phyloP scores from a whole-genome alignment of 345 rosid genomes.

The Luvunga scandens region DNA sequence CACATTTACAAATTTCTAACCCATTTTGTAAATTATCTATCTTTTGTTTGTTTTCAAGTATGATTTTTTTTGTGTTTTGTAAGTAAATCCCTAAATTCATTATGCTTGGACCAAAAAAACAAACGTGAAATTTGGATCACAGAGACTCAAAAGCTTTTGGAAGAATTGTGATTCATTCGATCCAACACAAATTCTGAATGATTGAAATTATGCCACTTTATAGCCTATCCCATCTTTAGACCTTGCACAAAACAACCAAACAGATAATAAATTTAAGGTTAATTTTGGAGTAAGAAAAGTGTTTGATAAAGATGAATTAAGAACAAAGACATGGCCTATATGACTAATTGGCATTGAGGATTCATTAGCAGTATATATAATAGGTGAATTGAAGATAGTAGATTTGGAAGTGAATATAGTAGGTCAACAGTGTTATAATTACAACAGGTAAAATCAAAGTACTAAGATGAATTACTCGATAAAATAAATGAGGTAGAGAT shows the following conservation, averaged over 20 bases:
- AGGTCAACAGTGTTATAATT: not conserved
- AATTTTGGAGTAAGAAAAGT: not conserved
- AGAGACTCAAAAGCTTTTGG: too few species aligned
- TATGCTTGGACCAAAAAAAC: too few species aligned
- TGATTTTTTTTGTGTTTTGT: too few species aligned
- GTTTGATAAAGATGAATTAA: not conserved
- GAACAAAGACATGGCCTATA: not conserved
- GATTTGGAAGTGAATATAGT: not conserved
- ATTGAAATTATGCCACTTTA: not conserved
- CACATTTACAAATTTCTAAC: too few species aligned
- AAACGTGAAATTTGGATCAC: too few species aligned
- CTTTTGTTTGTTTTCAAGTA: too few species aligned
- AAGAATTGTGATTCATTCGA: too few species aligned
- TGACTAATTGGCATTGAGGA: not conserved
- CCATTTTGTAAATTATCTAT: too few species aligned
- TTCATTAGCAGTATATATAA: not conserved
- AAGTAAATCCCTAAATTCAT: too few species aligned
- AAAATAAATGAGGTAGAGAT: not conserved
- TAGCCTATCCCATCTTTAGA: not conserved
- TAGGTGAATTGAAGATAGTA: not conserved
- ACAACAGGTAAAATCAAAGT: not conserved
- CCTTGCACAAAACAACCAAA: slow-evolving; percentile 1
- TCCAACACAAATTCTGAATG: too few species aligned
- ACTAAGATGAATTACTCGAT: not conserved
- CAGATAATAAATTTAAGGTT: slow-evolving; percentile 1